Base-by-base conservation (phyloP, 164 flowering plant genomes). In the Tetracentron sinense region DNA sequence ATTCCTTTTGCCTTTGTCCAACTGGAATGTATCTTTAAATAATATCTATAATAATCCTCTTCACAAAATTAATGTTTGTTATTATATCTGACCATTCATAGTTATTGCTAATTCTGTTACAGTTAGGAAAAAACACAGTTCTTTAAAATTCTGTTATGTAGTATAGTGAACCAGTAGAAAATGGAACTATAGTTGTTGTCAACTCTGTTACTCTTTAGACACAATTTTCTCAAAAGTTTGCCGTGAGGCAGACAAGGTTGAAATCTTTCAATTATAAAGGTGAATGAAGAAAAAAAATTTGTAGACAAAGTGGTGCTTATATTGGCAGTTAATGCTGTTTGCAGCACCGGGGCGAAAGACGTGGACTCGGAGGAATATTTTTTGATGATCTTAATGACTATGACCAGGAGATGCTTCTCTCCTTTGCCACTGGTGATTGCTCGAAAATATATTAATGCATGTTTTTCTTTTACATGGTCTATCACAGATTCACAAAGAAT, bases 361-460 rank as follows among this genome's bases (percentile, higher is more conserved):
- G 97, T 62, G 97, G 99, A 17, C 89, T 95, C 57, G 99, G 99
- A 35, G 99, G 99, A 65, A 89, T 95, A 68, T 92, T 95, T 74
- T 95, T 95, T 75, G 99, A 95, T 72, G 99, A 95, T 76, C 83
- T 95, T 52, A 88, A 85, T 77, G 85, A 88, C 69, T 85, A 87
- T 78, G 97, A 92, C 66, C 99, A 91, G 66, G 99, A 88, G 77
- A 89, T 92, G 94, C 96, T 95, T 70, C 94, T 95, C 60, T 74
- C 87, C 14, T 95, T 95, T 78, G 83, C 97, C 69, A 89, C 96
- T 65, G 94, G 97, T 91, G 82, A 69, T 65, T 63, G 47, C 61
- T 75, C 6, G 56, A 44, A 46, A 17, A 11, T 49, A 19, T 7
- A 12, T n/a, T n/a, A 6, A 23, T 23, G 27, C 22, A 28, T 17